phyloP scores from a whole-genome alignment of 1,284 basidiomycete genomes.

The Leccinum ponderosum region DNA sequence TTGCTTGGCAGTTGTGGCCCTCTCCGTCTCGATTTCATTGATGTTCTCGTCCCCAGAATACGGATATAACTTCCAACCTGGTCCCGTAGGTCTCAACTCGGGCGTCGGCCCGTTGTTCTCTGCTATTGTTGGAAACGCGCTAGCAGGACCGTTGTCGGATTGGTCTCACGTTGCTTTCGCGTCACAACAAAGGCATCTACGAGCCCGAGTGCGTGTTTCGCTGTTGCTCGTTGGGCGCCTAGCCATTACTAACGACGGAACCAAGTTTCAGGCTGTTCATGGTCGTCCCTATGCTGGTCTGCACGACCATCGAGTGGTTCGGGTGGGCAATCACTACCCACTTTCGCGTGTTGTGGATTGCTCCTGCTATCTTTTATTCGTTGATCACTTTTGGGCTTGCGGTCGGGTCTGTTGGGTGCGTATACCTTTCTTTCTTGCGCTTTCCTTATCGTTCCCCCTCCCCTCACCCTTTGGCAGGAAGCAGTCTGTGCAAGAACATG shows the following conservation, averaged over 20 bases:
- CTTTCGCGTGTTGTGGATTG: not conserved
- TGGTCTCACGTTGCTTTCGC: constrained; percentile 1
- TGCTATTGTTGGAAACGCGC: not conserved
- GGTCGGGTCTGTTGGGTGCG: not conserved
- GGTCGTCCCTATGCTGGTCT: not conserved
- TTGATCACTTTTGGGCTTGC: not conserved
- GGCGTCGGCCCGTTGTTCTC: not conserved
- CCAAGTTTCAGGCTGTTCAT: constrained; percentile 1
- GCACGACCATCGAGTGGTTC: not conserved
- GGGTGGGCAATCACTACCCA: not conserved
- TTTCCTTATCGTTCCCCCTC: not conserved
- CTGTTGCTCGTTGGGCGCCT: not conserved
- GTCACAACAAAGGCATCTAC: constrained; percentile 1
- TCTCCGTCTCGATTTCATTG: not conserved
- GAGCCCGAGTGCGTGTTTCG: not conserved
- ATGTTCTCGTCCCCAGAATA: not conserved
- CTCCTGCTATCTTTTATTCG: not conserved
- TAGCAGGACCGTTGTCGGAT: not conserved
- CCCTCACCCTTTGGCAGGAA: not conserved
- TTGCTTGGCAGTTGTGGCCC: not conserved
- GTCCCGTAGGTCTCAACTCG: not conserved
- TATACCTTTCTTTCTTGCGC: not conserved
- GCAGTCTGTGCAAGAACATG: not conserved
- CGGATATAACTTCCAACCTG: not conserved
- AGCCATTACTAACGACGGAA: not conserved